Percentiles rank a stretch among this genome's conserved stretches.
phyloP scores from a whole-genome alignment of 108 stramenopile genomes.

The Aurantiochytrium sp. region DNA sequence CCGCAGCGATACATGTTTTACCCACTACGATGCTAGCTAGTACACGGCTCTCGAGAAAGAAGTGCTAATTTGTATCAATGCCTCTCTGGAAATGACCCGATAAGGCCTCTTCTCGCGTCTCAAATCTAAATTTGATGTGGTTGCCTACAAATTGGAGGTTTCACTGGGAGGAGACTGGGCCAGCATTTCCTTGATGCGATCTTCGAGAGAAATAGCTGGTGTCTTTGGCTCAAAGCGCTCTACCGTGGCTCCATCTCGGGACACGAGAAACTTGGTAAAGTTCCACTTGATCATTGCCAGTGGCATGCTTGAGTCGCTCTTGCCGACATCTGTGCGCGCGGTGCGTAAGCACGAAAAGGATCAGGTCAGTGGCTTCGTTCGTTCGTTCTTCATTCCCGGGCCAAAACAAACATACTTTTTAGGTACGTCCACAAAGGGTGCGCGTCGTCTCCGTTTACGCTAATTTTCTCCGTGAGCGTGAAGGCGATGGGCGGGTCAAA shows the following conservation, averaged over 20 bases:
- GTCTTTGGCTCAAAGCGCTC: neutral
- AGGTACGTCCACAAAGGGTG: slow-evolving; percentile 45
- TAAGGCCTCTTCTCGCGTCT: no score
- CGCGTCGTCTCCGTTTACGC: slow-evolving; percentile 38
- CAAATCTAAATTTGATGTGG: no score
- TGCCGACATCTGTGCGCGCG: neutral
- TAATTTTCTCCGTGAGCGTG: slow-evolving; percentile 43
- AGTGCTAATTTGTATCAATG: no score
- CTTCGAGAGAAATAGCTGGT: neutral
- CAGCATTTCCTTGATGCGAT: neutral
- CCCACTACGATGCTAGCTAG: no score
- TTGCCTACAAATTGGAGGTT: neutral
- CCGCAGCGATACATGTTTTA: no score
- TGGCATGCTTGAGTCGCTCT: neutral
- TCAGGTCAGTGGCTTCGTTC: no score
- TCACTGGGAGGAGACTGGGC: neutral
- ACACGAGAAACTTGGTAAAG: slow-evolving; percentile 9
- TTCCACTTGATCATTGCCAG: slow-evolving; percentile 18
- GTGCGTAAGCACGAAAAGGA: no score
- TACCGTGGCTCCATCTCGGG: neutral
- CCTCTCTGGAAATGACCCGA: no score
- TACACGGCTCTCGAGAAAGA: no score
- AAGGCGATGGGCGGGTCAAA: slow-evolving; percentile 19
- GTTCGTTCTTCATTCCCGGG: neutral
- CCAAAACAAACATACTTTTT: neutral